Evolutionary conservation across 2,329 filamentous ascomycete genomes (phyloP).

Genomic region (Fonsecaea multimorphosa): DNA sequence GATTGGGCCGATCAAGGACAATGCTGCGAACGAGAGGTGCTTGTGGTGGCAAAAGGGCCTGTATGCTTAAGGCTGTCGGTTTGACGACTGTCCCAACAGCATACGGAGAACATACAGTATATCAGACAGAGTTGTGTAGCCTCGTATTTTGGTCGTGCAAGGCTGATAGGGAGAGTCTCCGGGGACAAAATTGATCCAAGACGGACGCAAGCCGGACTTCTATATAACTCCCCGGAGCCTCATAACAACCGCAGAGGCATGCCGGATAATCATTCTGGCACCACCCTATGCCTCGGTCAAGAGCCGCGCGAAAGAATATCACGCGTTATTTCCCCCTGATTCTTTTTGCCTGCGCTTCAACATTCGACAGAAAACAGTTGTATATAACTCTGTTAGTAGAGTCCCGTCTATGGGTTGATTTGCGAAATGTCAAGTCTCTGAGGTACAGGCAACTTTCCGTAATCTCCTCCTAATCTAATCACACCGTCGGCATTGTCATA

Average conservation of each 20-base stretch:
- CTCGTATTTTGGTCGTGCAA: not conserved
- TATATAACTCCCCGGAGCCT: not conserved
- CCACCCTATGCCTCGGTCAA: not conserved
- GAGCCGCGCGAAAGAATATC: too few species aligned
- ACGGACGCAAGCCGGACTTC: not conserved
- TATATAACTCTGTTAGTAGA: not conserved
- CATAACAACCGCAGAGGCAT: not conserved
- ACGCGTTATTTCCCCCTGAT: not conserved
- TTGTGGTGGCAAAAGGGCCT: slow-evolving; percentile 61
- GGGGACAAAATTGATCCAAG: not conserved
- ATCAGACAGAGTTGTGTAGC: not conserved
- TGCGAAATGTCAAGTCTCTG: not conserved
- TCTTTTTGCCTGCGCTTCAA: slow-evolving; percentile 2
- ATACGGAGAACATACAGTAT: not conserved
- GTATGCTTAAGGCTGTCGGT: slow-evolving; percentile 40
- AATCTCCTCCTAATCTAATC: not conserved
- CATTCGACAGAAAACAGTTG: not conserved
- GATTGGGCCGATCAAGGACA: slow-evolving; percentile 53
- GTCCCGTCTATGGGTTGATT: not conserved
- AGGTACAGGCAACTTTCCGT: not conserved
- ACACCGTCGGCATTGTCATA: not conserved
- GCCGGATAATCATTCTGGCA: not conserved
- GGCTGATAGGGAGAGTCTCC: not conserved
- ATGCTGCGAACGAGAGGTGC: slow-evolving; percentile 57
- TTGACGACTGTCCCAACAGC: not conserved